Evolutionary conservation across 2,329 filamentous ascomycete genomes (phyloP), one percentile per base, ranked within the genome.

Genomic region (Torrubiella hemipterigena): DNA sequence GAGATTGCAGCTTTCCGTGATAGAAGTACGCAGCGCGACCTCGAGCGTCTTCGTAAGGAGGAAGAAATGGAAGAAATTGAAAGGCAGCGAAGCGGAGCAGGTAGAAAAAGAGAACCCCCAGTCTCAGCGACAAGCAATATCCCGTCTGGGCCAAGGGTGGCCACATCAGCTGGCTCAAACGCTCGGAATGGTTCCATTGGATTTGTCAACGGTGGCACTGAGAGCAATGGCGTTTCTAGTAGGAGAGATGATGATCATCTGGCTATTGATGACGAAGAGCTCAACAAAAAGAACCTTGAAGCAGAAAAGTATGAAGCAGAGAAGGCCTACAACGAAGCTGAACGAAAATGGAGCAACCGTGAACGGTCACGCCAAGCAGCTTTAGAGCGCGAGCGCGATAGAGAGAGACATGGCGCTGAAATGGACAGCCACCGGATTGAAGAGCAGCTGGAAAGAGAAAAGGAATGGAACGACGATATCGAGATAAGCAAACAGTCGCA

Each of bases 1-100:
- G 93, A 98, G 52, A 98, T 98, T 46, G 78, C 85, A 0, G 83
- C 87, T 0, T 98, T 98, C 63, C 73, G 91, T 41, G 91, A 98
- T 42, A 73, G 89, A 14, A 95, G 89, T 44, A 94, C 77, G 37
- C 76, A 81, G 38, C 72, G 89, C 23, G 91, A 98, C 49, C 61
- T 93, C 48, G 91, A 98, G 54, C 81, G 91, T 4, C 60, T 94
- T 21, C 77, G 78, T 48, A 69, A 80, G 27, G 91, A 98, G 54
- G 91, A 98, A 51, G 89, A 96, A 51, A 75, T 94, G 43, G 91
- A 96, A 51, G 81, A 83, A 34, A 69, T 78, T 52, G 87, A 96
- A 53, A 72, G 86, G 26, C 73, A 76, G 42, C 72, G 84, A 12
- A 85, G 80, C 45, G 73, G 73, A 10, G 65, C 46, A 10, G 32